Base-by-base conservation (phyloP, 129 eudicot species). In the Dittrichia graveolens region DNA sequence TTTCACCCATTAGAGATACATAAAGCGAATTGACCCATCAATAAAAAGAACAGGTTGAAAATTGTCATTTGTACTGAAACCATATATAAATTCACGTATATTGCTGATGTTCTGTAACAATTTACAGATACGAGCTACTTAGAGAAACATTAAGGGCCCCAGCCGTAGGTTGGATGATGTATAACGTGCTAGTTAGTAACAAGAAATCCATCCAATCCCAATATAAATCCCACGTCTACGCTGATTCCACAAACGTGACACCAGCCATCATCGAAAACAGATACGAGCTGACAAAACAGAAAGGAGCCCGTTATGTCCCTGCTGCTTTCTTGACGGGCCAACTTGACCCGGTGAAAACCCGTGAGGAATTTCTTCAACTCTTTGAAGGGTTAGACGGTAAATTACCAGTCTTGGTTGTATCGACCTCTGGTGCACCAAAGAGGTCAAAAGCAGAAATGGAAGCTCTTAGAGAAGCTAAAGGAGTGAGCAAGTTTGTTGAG, bases 361-460 rank as follows among this genome's bases (percentile, higher is more conserved):
- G 96, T 35, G 95, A 90, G 78, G 98, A 93, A 60, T 93, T 89
- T 52, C 52, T 85, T 16, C 73, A 80, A 73, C 83, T 85, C 40
- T 93, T 93, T 55, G 76, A 92, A 58, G 88, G 78, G 44, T 67
- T 93, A 48, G 86, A 90, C 16, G 93, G 91, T 47, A 70, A 69
- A 49, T 48, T 88, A 60, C 93, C 98, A 0, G 83, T 87, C 54
- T 59, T 90, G 31, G 96, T 94, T 14, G 80, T 94, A 67, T 88
- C 96, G 14, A 79, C 97, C 12, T 47, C 85, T 3, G 85, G 87
- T 31, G 79, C 98, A 72, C 98, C 98, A 15, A 94, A 81, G 80
- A 90, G 98, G 79, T 94, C 98, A 38, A 94, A 94, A 80, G 96
- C 96, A 7, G 98, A 94, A 82, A 94, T 94, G 98, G 93, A 87